Percentiles rank a stretch among this genome's conserved stretches.
Conservation (phyloP, 345 rosid species). For the Eucalyptus tenuipes region DNA sequence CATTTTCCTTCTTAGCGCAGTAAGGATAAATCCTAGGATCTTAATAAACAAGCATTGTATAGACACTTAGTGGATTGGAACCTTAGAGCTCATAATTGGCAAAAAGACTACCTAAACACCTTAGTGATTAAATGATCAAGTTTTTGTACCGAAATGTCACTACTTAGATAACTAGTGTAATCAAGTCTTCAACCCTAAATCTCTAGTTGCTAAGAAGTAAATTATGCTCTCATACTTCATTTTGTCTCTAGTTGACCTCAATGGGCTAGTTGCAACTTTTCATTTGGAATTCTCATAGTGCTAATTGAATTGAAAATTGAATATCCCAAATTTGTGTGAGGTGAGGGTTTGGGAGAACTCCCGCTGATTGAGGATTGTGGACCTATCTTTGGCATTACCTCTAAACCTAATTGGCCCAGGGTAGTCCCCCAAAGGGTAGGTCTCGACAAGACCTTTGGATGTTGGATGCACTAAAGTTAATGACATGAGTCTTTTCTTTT, state of each 20-base stretch:
- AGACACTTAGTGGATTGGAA: no score
- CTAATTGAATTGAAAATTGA: background rate
- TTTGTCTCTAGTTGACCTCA: background rate
- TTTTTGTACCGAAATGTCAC: fast-evolving
- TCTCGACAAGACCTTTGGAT: background rate
- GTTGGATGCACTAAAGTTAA: background rate
- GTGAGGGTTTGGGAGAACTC: no score
- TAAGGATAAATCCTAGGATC: background rate
- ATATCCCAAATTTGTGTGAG: fast-evolving
- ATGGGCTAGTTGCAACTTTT: background rate
- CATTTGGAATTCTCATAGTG: no score
- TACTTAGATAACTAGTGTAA: no score
- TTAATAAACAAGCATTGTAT: no score
- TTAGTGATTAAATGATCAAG: no score
- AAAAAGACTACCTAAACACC: no score
- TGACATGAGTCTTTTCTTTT: background rate
- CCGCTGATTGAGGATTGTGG: background rate
- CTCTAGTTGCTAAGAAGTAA: background rate
- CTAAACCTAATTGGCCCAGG: fast-evolving
- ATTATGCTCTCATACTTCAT: background rate
- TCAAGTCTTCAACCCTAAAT: fast-evolving
- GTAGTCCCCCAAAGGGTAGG: background rate
- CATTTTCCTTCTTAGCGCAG: fast-evolving
- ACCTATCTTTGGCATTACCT: background rate
- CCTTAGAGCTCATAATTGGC: no score